Evolutionary conservation across 352 stramenopile genomes (phyloP).

Genomic region (Phytophthora colocasiae): DNA sequence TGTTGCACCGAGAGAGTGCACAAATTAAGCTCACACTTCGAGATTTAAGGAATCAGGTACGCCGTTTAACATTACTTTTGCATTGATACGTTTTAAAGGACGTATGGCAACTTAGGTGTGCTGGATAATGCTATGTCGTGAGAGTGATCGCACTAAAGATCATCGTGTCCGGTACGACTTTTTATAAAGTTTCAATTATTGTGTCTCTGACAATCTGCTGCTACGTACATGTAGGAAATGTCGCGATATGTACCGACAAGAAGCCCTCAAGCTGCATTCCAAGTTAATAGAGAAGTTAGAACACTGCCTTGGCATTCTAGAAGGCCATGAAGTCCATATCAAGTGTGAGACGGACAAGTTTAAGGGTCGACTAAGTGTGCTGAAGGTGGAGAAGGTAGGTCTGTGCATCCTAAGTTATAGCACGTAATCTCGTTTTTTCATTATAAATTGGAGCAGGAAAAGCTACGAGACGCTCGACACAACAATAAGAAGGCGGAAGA

Average conservation of each 20-base stretch:
- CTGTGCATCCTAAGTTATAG: neutral
- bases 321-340: constrained; percentile 7
- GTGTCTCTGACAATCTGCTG: neutral
- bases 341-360: neutral
- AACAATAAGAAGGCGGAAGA: constrained; percentile 33
- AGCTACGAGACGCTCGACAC: constrained; percentile 29
- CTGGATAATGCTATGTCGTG: constrained; percentile 32
- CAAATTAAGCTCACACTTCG: constrained; percentile 21
- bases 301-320: constrained; percentile 10
- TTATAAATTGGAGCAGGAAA: constrained; percentile 26
- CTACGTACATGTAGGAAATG: constrained; percentile 26
- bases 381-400: constrained; percentile 39
- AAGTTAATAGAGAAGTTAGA: constrained; percentile 19
- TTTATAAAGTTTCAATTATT: neutral
- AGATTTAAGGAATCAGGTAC: constrained; percentile 35
- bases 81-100: neutral
- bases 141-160: constrained; percentile 25
- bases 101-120: constrained; percentile 12
- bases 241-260: constrained; percentile 33
- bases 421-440: no score
- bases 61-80: neutral
- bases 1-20: constrained; percentile 19
- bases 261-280: constrained; percentile 14
- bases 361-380: constrained; percentile 10
- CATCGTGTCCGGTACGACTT: constrained; percentile 32